These are phyloP conservation scores for Circinella umbellata DNA, from an alignment of 371 early-diverging fungal species.

Conservation along the genomic window DNA sequence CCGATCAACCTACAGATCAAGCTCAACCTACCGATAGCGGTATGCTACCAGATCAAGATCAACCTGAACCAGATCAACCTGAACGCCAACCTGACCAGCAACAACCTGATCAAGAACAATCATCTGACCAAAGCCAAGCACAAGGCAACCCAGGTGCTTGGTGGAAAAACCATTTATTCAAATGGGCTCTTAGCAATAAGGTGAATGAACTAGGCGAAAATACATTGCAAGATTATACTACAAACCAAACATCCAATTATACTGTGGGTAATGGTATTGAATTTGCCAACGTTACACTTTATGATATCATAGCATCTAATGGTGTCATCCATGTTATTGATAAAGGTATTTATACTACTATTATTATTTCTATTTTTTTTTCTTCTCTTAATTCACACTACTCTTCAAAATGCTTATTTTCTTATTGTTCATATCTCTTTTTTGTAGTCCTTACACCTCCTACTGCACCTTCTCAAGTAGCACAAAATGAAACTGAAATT, in stretches of 20 bases:
- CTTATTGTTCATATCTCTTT: neutral
- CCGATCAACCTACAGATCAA: neutral
- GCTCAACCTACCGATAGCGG: neutral
- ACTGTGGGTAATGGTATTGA: slow-evolving; percentile 36
- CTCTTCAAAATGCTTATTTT: no score
- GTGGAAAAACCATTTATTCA: neutral
- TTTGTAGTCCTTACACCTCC: slow-evolving; percentile 43
- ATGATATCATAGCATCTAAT: slow-evolving; percentile 42
- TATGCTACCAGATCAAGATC: neutral
- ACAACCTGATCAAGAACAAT: slow-evolving; percentile 2
- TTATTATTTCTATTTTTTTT: no score
- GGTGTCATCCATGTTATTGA: slow-evolving; percentile 46
- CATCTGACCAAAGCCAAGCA: neutral
- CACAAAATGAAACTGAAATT: slow-evolving; percentile 20
- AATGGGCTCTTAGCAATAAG: neutral
- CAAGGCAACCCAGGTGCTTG: slow-evolving; percentile 3
- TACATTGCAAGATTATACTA: neutral
- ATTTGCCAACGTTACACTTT: slow-evolving; percentile 24
- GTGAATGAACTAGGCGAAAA: neutral
- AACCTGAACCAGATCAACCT: neutral
- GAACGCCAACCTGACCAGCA: neutral
- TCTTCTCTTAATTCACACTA: no score
- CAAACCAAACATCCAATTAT: slow-evolving; percentile 4
- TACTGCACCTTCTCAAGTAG: slow-evolving; percentile 21
- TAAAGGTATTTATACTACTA: slow-evolving; percentile 23